Conservation (phyloP, 2,329 filamentous ascomycete species). For the Phyllosticta capitalensis region DNA sequence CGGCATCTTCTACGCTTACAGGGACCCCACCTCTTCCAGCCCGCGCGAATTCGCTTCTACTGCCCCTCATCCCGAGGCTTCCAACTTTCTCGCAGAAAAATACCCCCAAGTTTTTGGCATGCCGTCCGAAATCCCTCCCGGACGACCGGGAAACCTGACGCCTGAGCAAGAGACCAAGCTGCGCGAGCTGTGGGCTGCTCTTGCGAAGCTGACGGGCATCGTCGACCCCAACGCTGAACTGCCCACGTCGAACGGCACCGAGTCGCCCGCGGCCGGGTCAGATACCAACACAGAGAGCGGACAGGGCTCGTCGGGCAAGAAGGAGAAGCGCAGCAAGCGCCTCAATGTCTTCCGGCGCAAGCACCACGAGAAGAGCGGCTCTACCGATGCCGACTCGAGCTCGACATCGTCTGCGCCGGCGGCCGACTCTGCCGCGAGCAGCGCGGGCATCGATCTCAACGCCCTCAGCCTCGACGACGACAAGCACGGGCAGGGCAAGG, state of each 20-base stretch:
- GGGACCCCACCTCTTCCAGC: slow-evolving; percentile 14
- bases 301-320: slow-evolving; percentile 23
- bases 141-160: slow-evolving; percentile 80
- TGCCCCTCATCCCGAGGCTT: neutral
- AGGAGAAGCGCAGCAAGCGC: slow-evolving; percentile 62
- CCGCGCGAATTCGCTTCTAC: neutral
- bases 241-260: slow-evolving; percentile 46
- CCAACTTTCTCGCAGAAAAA: neutral
- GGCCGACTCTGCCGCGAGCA: neutral
- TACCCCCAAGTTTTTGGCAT: neutral
- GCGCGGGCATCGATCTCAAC: slow-evolving; percentile 24
- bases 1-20: slow-evolving; percentile 19
- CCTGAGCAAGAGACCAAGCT: slow-evolving; percentile 80
- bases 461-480: slow-evolving; percentile 52
- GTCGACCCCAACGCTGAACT: slow-evolving; percentile 63
- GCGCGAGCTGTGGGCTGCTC: slow-evolving; percentile 71
- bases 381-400: slow-evolving; percentile 23
- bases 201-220: slow-evolving; percentile 24
- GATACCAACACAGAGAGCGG: slow-evolving; percentile 15
- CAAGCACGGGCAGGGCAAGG: slow-evolving; percentile 85
- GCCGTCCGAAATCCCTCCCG: slow-evolving; percentile 42
- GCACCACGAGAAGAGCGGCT: slow-evolving; percentile 50
- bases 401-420: slow-evolving; percentile 9
- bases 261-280: slow-evolving; percentile 12
- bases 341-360: slow-evolving; percentile 38